Evolutionary conservation across 768 basidiomycete genomes (phyloP), one percentile per base, ranked within the genome.

Genomic region (Cyclocybe aegerita): DNA sequence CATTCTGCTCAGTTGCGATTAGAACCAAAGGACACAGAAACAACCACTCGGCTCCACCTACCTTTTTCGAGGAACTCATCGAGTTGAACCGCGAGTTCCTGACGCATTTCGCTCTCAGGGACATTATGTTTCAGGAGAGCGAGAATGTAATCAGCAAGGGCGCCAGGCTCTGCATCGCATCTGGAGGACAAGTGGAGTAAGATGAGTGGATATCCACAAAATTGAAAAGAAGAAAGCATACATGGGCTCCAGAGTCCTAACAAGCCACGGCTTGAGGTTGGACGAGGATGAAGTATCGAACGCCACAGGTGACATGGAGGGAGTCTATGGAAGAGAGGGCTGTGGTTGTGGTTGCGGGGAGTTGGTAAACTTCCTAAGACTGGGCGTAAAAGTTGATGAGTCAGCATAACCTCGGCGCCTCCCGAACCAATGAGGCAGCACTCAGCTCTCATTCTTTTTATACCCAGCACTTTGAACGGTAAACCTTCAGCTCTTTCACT

Each of bases 1-100:
- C 78, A 86, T 78, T 93, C 86, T 79, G 70, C 45, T 55, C 38
- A 44, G 43, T 54, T 41, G 14, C 36, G 17, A 50, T 60, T 48
- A 56, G 58, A 33, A 60, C 12, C 12, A 49, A 35, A 49, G n/a
- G 35, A 45, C 9, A 16, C 16, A 6, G 7, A 14, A 23, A 9
- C 37, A 43, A 46, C 31, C 14, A 50, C 29, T 38, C 31, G 31
- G 33, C 7, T 40, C 30, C 14, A 63, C 77, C 52, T 52, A 90
- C 94, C 88, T 71, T 89, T 87, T 72, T 96, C 94, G 17, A 98
- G 78, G 67, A 98, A 98, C 68, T 97, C 95, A 47, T 88, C 88
- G 47, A 98, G 76, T 64, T 97, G 92, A 0, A 78, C 61, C 1
- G 74, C 65, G 48, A 97, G 73, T 63, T 93, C 90, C 58, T 83